A percentile compares a stretch with the other conserved stretches of the same genome.
Evolutionary conservation across 2,329 filamentous ascomycete species (phyloP).

Genomic region (Calonectria hongkongensis): DNA sequence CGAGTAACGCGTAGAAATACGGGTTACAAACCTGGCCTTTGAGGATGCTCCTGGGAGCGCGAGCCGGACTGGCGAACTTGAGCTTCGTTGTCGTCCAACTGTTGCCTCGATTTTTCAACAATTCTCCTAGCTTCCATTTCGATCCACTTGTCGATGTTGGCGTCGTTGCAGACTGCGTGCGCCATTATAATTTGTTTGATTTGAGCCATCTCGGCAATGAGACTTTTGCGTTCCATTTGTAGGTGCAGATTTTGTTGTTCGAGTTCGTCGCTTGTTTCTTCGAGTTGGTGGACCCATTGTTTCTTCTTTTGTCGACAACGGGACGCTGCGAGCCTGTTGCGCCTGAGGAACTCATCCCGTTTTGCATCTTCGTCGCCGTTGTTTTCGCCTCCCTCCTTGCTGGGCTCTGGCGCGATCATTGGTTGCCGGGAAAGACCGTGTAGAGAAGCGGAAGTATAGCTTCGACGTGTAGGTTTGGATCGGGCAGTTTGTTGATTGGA

Average conservation of each 20-base stretch:
- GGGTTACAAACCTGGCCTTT: neutral
- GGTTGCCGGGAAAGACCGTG: slow-evolving; percentile 13
- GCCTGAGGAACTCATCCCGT: slow-evolving; percentile 77
- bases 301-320: slow-evolving; percentile 84
- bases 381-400: neutral
- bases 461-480: slow-evolving; percentile 18
- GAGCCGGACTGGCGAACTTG: neutral
- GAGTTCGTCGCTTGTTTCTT: slow-evolving; percentile 66
- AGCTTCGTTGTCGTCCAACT: neutral
- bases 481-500: slow-evolving; percentile 16
- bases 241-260: slow-evolving; percentile 67
- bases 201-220: slow-evolving; percentile 66
- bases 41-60: neutral
- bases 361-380: slow-evolving; percentile 62
- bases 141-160: slow-evolving; percentile 73
- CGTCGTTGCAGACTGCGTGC: slow-evolving; percentile 71
- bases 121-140: slow-evolving; percentile 71
- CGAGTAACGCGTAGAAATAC: too few relatives aligned
- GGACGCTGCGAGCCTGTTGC: slow-evolving; percentile 83
- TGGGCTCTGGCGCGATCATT: slow-evolving; percentile 46
- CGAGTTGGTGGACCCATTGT: slow-evolving; percentile 70
- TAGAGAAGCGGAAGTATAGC: neutral
- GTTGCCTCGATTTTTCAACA: slow-evolving; percentile 58
- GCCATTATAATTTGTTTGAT: slow-evolving; percentile 72
- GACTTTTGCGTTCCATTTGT: slow-evolving; percentile 64